phyloP scores from a whole-genome alignment of 805 yeast genomes.

The Clavispora vitiphila region DNA sequence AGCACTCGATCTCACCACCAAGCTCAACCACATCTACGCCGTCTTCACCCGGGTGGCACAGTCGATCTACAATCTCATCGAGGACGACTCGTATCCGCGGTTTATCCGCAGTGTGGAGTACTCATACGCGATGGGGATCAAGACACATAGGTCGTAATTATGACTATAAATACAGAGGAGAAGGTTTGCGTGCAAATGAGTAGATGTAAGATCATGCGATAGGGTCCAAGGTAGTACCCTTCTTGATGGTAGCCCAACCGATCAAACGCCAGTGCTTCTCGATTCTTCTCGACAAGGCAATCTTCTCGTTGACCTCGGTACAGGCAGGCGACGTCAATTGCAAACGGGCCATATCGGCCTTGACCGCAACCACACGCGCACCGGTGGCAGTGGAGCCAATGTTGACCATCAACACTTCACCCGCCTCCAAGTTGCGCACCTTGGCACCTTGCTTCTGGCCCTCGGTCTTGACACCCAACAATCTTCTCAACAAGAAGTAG shows the following conservation, averaged over 20 bases:
- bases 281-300: conserved; percentile 97
- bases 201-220: conserved; percentile 33
- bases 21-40: conserved; percentile 12
- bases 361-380: conserved; percentile 96
- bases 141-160: conserved; percentile 2
- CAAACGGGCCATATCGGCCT: conserved; percentile 98
- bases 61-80: conserved; percentile 57
- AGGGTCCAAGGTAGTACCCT: conserved; percentile 87
- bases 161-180: conserved; percentile 3
- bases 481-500: conserved; percentile 92
- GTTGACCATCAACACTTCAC: conserved; percentile 97
- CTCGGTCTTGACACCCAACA: conserved; percentile 97
- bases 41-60: conserved; percentile 45
- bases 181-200: background rate
- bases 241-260: conserved; percentile 99
- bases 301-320: conserved; percentile 96
- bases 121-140: conserved; percentile 13
- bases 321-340: conserved; percentile 97
- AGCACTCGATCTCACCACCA: conserved; percentile 1
- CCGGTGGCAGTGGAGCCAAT: conserved; percentile 99
- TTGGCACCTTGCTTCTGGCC: conserved; percentile 92
- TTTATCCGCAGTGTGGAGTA: conserved; percentile 39
- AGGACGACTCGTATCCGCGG: conserved; percentile 68
- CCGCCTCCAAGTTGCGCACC: conserved; percentile 88
- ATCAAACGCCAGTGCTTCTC: conserved; percentile 99